Base-by-base conservation (phyloP, 192 early-diverging fungal species). In the Mortierella hygrophila region DNA sequence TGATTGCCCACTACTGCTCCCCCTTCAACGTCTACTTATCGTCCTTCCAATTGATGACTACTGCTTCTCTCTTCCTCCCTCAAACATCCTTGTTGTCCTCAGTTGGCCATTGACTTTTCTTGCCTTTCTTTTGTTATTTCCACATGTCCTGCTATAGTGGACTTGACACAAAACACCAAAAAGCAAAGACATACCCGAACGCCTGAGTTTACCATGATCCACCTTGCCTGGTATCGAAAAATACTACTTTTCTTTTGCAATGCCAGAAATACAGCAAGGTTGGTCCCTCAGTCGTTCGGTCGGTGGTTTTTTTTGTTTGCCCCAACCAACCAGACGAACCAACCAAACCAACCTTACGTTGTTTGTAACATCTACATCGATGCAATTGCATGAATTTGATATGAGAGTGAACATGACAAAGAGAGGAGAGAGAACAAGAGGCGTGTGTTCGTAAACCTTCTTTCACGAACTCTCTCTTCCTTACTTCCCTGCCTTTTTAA, bases 361-460 rank as follows among this genome's bases (percentile, higher is more conserved):
- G 55, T 57, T 57, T 57, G 23, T 18, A 57, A 26, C n/a, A 52
- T 18, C 16, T 57, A 57, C 3, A 57, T 57, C 55, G n/a, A 57
- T 57, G 21, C 23, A 29, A 29, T 65, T 65, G 60, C 60, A 65
- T 65, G 60, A 65, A 65, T 65, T 65, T 65, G 60, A 26, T 15
- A 65, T 32, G 60, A 32, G 29, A 65, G 60, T 52, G 60, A 65
- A 4, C 13, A 13, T 4, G 29, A 57, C 7, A 57, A 26, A 57
- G 55, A 57, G 55, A 18, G 21, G 52, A 55, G 55, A 26, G 55
- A 57, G 55, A 26, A 18, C 2, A 23, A 57, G n/a, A 57, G 55
- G 55, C 60, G 60, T 65, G 60, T 65, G 60, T 65, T 65, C 26
- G n/a, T 29, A 32, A 65, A 65, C 60, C 60, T 65, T 65, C 60